A percentile compares a stretch with the other conserved stretches of the same genome.
phyloP scores from a whole-genome alignment of 257 asterid genomes.

The Ilex aquifolium region DNA sequence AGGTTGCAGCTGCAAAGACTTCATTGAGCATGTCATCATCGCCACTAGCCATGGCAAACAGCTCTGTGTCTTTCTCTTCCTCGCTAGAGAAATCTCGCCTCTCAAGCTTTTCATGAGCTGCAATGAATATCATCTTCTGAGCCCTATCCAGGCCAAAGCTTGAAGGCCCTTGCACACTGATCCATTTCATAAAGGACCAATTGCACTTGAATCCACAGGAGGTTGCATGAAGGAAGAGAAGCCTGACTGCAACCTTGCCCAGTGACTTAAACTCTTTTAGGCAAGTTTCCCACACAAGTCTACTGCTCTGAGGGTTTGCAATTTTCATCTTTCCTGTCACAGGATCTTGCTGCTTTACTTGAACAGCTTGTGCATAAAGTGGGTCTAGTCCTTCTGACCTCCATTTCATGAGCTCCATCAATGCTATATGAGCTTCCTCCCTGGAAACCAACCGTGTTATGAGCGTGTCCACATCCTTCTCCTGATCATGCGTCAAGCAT shows the following conservation, averaged over 20 bases:
- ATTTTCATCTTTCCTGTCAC: constrained; percentile 73
- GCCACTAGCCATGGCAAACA: constrained; percentile 37
- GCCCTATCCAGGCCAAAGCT: constrained; percentile 50
- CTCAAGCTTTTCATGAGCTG: constrained; percentile 67
- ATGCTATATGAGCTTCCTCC: constrained; percentile 66
- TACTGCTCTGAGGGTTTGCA: constrained; percentile 82
- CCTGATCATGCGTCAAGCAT: constrained; percentile 69
- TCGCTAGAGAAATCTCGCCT: constrained; percentile 41
- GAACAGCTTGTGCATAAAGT: constrained; percentile 82
- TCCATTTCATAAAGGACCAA: constrained; percentile 48
- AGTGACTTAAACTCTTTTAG: constrained; percentile 54
- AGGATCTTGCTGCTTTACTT: constrained; percentile 65
- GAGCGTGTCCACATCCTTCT: constrained; percentile 67
- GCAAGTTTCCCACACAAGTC: constrained; percentile 86
- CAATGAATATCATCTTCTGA: constrained; percentile 63
- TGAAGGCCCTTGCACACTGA: constrained; percentile 37
- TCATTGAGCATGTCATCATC: constrained; percentile 61
- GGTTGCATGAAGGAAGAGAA: constrained; percentile 84
- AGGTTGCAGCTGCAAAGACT: constrained; percentile 57
- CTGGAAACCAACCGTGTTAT: constrained; percentile 54
- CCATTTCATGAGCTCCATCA: constrained; percentile 92
- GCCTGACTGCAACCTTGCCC: constrained; percentile 74
- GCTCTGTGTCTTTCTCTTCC: constrained; percentile 59
- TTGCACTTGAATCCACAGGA: constrained; percentile 52
- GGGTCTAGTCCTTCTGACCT: constrained; percentile 84